These are phyloP conservation scores for Lavandula angustifolia DNA, from an alignment of 257 asterid species.

Conservation along the genomic window DNA sequence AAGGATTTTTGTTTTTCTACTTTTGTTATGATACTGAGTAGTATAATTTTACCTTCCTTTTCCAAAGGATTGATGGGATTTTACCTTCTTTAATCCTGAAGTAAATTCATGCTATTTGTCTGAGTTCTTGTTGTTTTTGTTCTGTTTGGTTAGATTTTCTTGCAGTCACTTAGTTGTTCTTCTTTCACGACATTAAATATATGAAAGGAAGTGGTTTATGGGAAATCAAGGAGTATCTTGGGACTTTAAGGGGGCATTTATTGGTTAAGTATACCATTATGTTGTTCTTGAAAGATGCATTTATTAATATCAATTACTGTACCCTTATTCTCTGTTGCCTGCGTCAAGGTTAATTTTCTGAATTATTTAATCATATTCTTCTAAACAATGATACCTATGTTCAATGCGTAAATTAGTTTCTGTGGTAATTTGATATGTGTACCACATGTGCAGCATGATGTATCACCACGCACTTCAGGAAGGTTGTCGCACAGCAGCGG, in stretches of 20 bases:
- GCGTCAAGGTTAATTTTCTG: slow-evolving; percentile 18
- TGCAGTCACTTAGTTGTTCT: background rate
- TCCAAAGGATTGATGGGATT: slow-evolving; percentile 1
- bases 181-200: background rate
- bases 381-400: background rate
- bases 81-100: slow-evolving; percentile 8
- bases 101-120: background rate
- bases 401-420: background rate
- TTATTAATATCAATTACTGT: slow-evolving; percentile 15
- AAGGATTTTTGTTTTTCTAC: background rate
- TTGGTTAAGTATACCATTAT: slow-evolving; percentile 31
- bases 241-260: slow-evolving; percentile 37
- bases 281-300: slow-evolving; percentile 39
- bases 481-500: slow-evolving; percentile 98
- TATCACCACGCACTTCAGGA: slow-evolving; percentile 97
- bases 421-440: slow-evolving; percentile 21
- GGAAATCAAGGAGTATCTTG: slow-evolving; percentile 51
- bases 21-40: background rate
- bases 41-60: background rate
- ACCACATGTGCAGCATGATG: slow-evolving; percentile 76
- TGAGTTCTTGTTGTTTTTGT: background rate
- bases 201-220: slow-evolving; percentile 25
- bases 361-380: slow-evolving; percentile 22
- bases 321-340: slow-evolving; percentile 28
- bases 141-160: slow-evolving; percentile 12